phyloP scores from a whole-genome alignment of 1,284 basidiomycete genomes.

The Leccinum pseudoinsigne region DNA sequence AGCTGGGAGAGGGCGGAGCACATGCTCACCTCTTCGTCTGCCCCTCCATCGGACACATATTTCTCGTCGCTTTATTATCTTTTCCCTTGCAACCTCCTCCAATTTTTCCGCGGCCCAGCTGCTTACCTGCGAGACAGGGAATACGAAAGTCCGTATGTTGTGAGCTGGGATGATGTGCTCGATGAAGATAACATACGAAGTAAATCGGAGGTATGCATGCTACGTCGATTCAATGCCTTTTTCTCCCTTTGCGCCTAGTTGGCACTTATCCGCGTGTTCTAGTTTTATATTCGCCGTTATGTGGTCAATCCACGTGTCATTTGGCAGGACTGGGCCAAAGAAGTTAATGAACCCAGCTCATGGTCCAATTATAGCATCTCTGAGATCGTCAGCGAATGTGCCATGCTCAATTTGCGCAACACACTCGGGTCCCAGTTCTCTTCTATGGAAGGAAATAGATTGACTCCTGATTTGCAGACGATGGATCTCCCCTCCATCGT shows the following conservation, averaged over 20 bases:
- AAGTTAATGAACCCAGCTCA: conserved; percentile 62
- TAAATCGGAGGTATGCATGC: conserved; percentile 54
- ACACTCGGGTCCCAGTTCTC: conserved; percentile 42
- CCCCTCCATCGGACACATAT: conserved; percentile 58
- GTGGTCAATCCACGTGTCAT: conserved; percentile 75
- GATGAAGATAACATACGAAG: conserved; percentile 71
- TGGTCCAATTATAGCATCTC: conserved; percentile 70
- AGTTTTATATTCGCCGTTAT: conserved; percentile 73
- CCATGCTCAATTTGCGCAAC: conserved; percentile 65
- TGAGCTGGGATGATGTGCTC: conserved; percentile 66
- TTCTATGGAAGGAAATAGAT: conserved; percentile 13
- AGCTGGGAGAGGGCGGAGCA: conserved; percentile 65
- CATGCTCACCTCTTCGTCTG: conserved; percentile 50
- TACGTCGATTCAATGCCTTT: not conserved
- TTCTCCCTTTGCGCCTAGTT: not conserved
- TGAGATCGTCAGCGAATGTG: conserved; percentile 69
- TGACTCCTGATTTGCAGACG: conserved; percentile 9
- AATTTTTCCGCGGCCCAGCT: conserved; percentile 69
- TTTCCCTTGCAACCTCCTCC: conserved; percentile 81
- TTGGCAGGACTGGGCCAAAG: conserved; percentile 59
- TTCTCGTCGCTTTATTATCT: conserved; percentile 87
- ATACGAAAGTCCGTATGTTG: conserved; percentile 55
- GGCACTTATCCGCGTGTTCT: conserved; percentile 12
- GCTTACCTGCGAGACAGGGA: conserved; percentile 55
- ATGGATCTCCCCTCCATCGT: conserved; percentile 4